Base-by-base conservation (phyloP, 2,329 filamentous ascomycete genomes). In the Cladophialophora carrionii region DNA sequence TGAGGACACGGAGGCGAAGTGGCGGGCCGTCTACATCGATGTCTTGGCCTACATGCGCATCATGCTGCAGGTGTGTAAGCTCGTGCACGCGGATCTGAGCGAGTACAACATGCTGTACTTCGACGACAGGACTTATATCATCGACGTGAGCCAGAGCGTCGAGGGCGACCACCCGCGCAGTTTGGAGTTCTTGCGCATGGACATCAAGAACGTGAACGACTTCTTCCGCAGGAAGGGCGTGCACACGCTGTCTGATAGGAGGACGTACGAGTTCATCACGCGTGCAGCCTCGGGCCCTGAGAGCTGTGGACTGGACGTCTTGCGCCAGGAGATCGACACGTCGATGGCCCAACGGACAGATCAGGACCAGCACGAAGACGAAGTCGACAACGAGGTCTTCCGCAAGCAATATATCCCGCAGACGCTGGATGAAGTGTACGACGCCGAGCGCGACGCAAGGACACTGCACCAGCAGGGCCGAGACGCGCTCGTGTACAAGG, bases 31-130 rank as follows among this genome's bases (percentile, higher is more conserved):
- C 14, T 99, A 99, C 76, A 76, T 92, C 12, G 90, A 96, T 75
- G 83, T 97, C 3, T 79, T 99, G 14, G 87, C 89, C 22, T 88
- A 96, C 74, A 96, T 99, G 92, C 88, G 93, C 60, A 88, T 88
- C 64, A 89, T 99, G 83, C 98, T 97, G 79, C 93, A 96, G 75
- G 87, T 89, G 48, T 99, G 95, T 78, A 87, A 85, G 61, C 87
- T 99, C 7, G 94, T 99, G 0, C 95, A 99, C 76, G 95, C 93
- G 57, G 95, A 99, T 85, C 77, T 99, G 76, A 96, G 91, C 82
- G 95, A 99, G 83, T 99, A 99, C 85, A 99, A 99, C 74, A 87
- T 98, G 59, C 84, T 99, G 22, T 99, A 96, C 80, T 85, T 97
- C 80, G 84, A 92, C 63, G 83, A 86, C 64, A 87, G 86, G 72